Evolutionary conservation across 2,329 filamentous ascomycete species (phyloP).

Genomic region (Phyllosticta citrichinensis): DNA sequence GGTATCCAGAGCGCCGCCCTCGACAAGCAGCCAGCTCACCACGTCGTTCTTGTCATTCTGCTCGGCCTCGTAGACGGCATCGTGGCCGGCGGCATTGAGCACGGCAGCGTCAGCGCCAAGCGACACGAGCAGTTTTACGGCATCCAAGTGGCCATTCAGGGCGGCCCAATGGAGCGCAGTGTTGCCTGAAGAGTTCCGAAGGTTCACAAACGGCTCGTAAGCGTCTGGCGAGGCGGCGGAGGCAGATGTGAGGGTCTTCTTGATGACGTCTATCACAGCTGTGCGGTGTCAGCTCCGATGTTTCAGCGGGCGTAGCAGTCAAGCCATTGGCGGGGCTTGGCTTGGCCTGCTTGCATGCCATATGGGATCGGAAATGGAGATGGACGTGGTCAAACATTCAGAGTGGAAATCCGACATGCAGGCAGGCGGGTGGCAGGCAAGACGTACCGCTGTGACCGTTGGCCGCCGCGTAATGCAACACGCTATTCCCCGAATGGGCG

Average conservation of each 20-base stretch:
- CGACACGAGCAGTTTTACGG: slow-evolving; percentile 67
- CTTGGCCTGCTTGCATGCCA: neutral
- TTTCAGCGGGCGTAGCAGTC: neutral
- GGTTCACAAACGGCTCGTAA: slow-evolving; percentile 47
- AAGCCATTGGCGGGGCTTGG: neutral
- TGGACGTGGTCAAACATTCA: neutral
- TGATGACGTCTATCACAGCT: slow-evolving; percentile 19
- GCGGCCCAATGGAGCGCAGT: slow-evolving; percentile 92
- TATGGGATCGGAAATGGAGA: neutral
- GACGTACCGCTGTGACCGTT: slow-evolving; percentile 70
- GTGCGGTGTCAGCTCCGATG: neutral
- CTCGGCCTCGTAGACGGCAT: slow-evolving; percentile 41
- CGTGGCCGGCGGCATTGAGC: slow-evolving; percentile 75
- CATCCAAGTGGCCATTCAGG: slow-evolving; percentile 73
- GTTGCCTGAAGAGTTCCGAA: slow-evolving; percentile 72
- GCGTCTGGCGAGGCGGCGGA: slow-evolving; percentile 15
- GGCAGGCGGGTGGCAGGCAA: neutral
- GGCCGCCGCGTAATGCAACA: slow-evolving; percentile 82
- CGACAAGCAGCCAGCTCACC: slow-evolving; percentile 37
- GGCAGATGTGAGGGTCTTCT: slow-evolving; percentile 12
- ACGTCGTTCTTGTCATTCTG: slow-evolving; percentile 39
- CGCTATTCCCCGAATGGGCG: slow-evolving; percentile 63
- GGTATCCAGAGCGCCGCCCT: slow-evolving; percentile 33
- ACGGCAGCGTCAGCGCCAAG: slow-evolving; percentile 67
- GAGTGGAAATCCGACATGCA: neutral